Evolutionary conservation across 352 stramenopile genomes (phyloP).

Genomic region (Phytophthora colocasiae): DNA sequence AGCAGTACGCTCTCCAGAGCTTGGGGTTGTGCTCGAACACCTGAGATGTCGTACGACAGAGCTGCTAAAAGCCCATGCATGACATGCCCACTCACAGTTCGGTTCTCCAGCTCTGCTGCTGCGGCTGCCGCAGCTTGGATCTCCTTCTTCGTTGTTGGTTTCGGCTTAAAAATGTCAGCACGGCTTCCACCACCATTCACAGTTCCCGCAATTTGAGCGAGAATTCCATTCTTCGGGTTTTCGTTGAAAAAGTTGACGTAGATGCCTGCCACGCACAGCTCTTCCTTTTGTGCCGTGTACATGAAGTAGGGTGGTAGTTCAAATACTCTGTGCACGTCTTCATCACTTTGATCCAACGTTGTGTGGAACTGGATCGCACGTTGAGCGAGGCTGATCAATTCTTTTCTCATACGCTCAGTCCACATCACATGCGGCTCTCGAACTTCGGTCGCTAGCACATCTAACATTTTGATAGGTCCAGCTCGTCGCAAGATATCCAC

Average conservation of each 20-base stretch:
- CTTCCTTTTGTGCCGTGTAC: slow-evolving; percentile 84
- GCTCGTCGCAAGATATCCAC: slow-evolving; percentile 75
- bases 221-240: slow-evolving; percentile 75
- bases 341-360: slow-evolving; percentile 56
- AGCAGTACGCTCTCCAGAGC: slow-evolving; percentile 73
- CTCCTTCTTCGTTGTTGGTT: slow-evolving; percentile 46
- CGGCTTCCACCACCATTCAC: slow-evolving; percentile 50
- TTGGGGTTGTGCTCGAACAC: slow-evolving; percentile 73
- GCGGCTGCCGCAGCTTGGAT: slow-evolving; percentile 45
- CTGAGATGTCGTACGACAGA: slow-evolving; percentile 76
- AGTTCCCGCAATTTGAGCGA: slow-evolving; percentile 79
- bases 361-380: slow-evolving; percentile 79
- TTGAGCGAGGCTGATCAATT: slow-evolving; percentile 72
- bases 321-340: slow-evolving; percentile 77
- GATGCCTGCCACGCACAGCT: slow-evolving; percentile 86
- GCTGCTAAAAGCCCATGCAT: slow-evolving; percentile 77
- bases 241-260: slow-evolving; percentile 93
- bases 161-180: slow-evolving; percentile 33
- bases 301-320: slow-evolving; percentile 79
- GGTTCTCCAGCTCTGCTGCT: slow-evolving; percentile 45
- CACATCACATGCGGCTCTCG: slow-evolving; percentile 88
- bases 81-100: slow-evolving; percentile 68
- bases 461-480: slow-evolving; percentile 71
- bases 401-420: slow-evolving; percentile 84
- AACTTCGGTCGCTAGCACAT: slow-evolving; percentile 76